Conservation (phyloP, 495 filamentous ascomycete genomes). For the Pyronema omphalodes region DNA sequence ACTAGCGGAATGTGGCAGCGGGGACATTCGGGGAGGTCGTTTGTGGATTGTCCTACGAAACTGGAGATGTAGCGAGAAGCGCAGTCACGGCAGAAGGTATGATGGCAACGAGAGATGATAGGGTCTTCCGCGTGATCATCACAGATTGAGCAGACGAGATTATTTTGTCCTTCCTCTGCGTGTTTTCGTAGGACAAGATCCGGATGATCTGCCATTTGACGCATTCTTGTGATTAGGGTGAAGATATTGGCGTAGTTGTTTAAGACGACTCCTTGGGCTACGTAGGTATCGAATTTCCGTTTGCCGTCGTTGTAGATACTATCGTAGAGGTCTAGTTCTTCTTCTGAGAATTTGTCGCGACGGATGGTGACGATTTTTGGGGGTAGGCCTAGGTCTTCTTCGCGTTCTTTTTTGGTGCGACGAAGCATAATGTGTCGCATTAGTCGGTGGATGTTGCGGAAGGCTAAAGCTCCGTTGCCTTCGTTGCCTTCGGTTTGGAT, state of each 20-base stretch:
- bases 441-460: constrained; percentile 65
- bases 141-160: constrained; percentile 81
- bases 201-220: constrained; percentile 87
- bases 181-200: constrained; percentile 83
- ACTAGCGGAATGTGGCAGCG: constrained; percentile 74
- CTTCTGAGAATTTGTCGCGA: constrained; percentile 87
- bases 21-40: constrained; percentile 58
- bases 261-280: constrained; percentile 79
- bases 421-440: constrained; percentile 87
- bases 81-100: constrained; percentile 88
- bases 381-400: constrained; percentile 81
- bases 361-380: constrained; percentile 83
- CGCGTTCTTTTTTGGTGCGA: constrained; percentile 79
- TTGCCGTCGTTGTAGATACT: constrained; percentile 84
- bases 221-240: constrained; percentile 92
- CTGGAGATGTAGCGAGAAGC: constrained; percentile 66
- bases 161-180: constrained; percentile 66
- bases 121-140: constrained; percentile 91
- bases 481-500: constrained; percentile 37
- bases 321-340: constrained; percentile 83
- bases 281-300: constrained; percentile 84
- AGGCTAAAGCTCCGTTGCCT: constrained; percentile 42
- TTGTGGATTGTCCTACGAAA: constrained; percentile 31
- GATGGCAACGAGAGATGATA: constrained; percentile 74
- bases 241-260: constrained; percentile 91